These are phyloP conservation scores for Stevia rebaudiana DNA, from an alignment of 140 eudicot species.

Conservation along the genomic window DNA sequence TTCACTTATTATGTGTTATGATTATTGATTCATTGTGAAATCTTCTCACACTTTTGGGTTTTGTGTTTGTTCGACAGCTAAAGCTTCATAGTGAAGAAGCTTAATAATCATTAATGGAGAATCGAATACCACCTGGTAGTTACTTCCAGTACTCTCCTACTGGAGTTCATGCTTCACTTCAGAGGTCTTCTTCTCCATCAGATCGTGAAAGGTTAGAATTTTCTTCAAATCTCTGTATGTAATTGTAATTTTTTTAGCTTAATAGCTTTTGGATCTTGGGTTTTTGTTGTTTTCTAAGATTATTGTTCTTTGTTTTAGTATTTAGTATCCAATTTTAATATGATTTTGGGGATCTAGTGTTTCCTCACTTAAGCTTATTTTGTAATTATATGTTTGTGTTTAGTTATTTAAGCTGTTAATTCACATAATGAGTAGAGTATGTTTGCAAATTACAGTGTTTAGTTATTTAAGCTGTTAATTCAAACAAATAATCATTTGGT, in stretches of 20 bases:
- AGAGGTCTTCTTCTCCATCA: slow-evolving; percentile 59
- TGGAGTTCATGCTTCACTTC: slow-evolving; percentile 51
- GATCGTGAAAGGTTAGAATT: slow-evolving; percentile 62
- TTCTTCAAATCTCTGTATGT: not conserved
- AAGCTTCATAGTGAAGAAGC: slow-evolving; percentile 16
- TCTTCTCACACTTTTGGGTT: slow-evolving; percentile 9
- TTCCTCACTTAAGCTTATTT: not conserved
- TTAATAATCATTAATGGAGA: slow-evolving; percentile 43
- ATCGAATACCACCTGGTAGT: slow-evolving; percentile 64
- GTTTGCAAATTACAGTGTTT: slow-evolving; percentile 6
- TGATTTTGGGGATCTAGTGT: slow-evolving; percentile 28
- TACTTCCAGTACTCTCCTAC: slow-evolving; percentile 81
- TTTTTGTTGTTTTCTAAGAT: slow-evolving; percentile 16
- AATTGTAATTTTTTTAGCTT: not conserved
- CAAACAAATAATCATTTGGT: slow-evolving; percentile 2
- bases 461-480: too few species aligned
- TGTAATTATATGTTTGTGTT: slow-evolving; percentile 10
- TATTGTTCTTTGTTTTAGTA: slow-evolving; percentile 1
- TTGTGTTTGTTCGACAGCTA: not conserved
- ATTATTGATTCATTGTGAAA: not conserved
- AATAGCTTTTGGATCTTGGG: slow-evolving; percentile 26
- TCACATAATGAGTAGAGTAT: slow-evolving; percentile 8
- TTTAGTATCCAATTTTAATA: slow-evolving; percentile 1
- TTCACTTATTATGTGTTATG: not conserved
- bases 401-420: slow-evolving; percentile 13